Percentiles rank a stretch among this genome's conserved stretches.
Evolutionary conservation across 1,284 basidiomycete species (phyloP).

Genomic region (Trichosporon asahii): DNA sequence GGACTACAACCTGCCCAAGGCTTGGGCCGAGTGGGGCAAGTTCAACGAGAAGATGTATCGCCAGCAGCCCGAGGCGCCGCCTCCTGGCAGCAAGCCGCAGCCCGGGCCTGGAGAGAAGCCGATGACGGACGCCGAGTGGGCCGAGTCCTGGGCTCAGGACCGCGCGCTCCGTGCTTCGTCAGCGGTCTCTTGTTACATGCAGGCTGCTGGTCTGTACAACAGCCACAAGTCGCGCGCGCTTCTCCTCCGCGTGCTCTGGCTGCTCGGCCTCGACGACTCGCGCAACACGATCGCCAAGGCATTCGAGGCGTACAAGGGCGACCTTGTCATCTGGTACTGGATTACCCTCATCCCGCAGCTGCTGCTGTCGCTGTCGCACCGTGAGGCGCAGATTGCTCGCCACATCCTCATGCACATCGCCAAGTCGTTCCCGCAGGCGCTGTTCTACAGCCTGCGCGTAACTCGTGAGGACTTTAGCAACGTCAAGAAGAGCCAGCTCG

Average conservation of each 20-base stretch:
- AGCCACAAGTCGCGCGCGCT: constrained; percentile 89
- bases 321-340: constrained; percentile 98
- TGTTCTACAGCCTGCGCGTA: constrained; percentile 94
- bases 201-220: constrained; percentile 95
- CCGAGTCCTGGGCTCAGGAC: constrained; percentile 43
- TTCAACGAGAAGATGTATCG: constrained; percentile 89
- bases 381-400: constrained; percentile 89
- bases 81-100: constrained; percentile 38
- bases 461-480: constrained; percentile 77
- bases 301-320: constrained; percentile 96
- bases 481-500: constrained; percentile 46
- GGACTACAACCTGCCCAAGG: constrained; percentile 91
- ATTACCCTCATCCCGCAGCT: constrained; percentile 96
- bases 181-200: constrained; percentile 95
- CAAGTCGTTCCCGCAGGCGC: constrained; percentile 90
- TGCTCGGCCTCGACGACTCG: constrained; percentile 89
- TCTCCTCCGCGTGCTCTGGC: constrained; percentile 88
- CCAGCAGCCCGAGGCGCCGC: constrained; percentile 44
- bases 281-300: constrained; percentile 70
- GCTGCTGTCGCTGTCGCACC: constrained; percentile 81
- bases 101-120: constrained; percentile 61
- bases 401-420: constrained; percentile 87
- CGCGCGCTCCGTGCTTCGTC: constrained; percentile 71
- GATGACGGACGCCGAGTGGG: constrained; percentile 59
- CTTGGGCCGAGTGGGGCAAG: constrained; percentile 98